Evolutionary conservation across 352 stramenopile genomes (phyloP).

Genomic region (Pythium vanterpoolii): DNA sequence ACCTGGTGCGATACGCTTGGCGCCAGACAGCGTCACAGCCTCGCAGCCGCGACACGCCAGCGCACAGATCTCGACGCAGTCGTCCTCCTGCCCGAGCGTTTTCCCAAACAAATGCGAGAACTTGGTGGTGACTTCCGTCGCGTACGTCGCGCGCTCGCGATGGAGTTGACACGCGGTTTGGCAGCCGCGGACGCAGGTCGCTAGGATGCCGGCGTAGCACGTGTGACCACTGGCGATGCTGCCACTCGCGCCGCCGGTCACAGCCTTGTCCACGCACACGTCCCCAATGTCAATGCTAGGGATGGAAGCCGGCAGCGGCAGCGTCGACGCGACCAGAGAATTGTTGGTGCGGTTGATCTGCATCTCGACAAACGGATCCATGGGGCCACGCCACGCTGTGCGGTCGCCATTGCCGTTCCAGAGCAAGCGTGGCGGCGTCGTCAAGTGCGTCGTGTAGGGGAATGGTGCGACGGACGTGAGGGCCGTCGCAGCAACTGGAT

Average conservation of each 20-base stretch:
- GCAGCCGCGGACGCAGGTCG: slow-evolving; percentile 56
- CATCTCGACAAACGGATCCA: slow-evolving; percentile 62
- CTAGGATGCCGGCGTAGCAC: slow-evolving; percentile 48
- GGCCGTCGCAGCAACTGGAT: slow-evolving; percentile 30
- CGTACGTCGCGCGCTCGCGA: slow-evolving; percentile 42
- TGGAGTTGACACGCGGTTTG: slow-evolving; percentile 45
- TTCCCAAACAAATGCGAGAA: slow-evolving; percentile 75
- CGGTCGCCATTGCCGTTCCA: slow-evolving; percentile 67
- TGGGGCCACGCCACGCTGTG: slow-evolving; percentile 39
- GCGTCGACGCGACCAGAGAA: slow-evolving; percentile 28
- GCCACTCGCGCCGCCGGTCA: slow-evolving; percentile 8
- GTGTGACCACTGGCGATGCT: slow-evolving; percentile 38
- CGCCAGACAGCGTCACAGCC: slow-evolving; percentile 48
- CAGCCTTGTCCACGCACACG: slow-evolving; percentile 63
- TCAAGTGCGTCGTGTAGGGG: slow-evolving; percentile 39
- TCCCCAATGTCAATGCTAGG: slow-evolving; percentile 33
- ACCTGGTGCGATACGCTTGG: slow-evolving; percentile 28
- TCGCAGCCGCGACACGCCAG: slow-evolving; percentile 67
- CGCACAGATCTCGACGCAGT: slow-evolving; percentile 63
- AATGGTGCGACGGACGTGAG: slow-evolving; percentile 38
- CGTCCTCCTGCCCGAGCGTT: slow-evolving; percentile 60
- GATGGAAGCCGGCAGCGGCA: slow-evolving; percentile 9
- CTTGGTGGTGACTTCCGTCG: slow-evolving; percentile 33
- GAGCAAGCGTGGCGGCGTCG: slow-evolving; percentile 36
- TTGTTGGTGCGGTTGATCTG: slow-evolving; percentile 43